These are phyloP conservation scores for Clarireedia sp. DNA, from an alignment of 2,329 filamentous ascomycete species.

Conservation along the genomic window DNA sequence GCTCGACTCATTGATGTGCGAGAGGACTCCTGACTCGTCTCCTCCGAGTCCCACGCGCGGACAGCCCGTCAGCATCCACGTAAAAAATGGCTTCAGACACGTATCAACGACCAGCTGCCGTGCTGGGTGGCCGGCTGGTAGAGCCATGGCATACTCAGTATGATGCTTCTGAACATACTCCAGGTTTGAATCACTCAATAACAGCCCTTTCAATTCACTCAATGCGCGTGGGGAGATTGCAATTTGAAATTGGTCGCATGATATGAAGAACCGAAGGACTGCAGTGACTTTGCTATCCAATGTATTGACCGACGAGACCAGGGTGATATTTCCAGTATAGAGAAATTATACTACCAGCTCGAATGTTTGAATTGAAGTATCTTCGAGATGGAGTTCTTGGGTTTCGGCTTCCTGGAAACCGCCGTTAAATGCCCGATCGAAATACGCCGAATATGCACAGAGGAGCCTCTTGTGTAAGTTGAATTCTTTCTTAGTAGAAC, in stretches of 20 bases:
- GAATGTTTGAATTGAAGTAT: neutral
- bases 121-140: neutral
- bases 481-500: neutral
- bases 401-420: slow-evolving; percentile 8
- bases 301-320: neutral
- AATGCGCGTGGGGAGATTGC: neutral
- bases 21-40: too few relatives aligned
- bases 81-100: neutral
- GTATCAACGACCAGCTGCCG: neutral
- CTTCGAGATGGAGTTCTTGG: neutral
- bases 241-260: neutral
- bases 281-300: neutral
- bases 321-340: neutral
- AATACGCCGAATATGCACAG: slow-evolving; percentile 12
- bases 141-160: neutral
- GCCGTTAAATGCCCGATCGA: slow-evolving; percentile 14
- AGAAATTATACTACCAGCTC: neutral
- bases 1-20: too few relatives aligned
- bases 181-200: neutral
- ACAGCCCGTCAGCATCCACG: neutral
- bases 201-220: neutral
- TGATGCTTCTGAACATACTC: neutral
- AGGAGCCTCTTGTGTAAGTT: slow-evolving; percentile 10
- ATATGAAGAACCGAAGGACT: neutral
- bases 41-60: too few relatives aligned